Evolutionary conservation across 2,329 filamentous ascomycete species (phyloP).

Genomic region (Fusarium mundagurra): DNA sequence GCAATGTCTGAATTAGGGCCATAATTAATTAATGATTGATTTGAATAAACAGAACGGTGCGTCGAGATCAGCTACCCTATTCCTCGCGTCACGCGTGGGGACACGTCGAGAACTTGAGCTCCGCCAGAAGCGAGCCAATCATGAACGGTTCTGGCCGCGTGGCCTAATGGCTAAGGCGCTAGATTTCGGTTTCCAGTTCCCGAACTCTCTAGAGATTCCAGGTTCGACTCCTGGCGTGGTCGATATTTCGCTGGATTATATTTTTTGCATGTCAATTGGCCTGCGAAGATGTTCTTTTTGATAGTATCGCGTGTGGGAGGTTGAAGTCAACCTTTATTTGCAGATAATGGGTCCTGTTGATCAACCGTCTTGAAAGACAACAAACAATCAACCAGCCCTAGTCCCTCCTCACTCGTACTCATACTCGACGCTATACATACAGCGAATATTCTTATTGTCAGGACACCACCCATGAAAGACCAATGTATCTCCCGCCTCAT

Average conservation of each 20-base stretch:
- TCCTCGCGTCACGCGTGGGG: fast-evolving
- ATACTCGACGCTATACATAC: slow-evolving; percentile 11
- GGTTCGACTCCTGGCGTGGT: slow-evolving; percentile 28
- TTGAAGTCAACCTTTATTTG: neutral
- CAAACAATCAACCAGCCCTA: too few relatives aligned
- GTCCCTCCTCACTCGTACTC: neutral
- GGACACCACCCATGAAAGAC: slow-evolving; percentile 20
- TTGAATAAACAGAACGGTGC: fast-evolving
- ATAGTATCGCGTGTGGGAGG: neutral
- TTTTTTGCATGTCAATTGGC: neutral
- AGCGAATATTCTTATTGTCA: neutral
- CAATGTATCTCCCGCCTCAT: neutral
- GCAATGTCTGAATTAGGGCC: too few relatives aligned
- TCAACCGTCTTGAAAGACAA: neutral
- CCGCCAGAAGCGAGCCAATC: neutral
- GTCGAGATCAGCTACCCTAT: neutral
- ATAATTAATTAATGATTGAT: too few relatives aligned
- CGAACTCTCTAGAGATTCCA: slow-evolving; percentile 27
- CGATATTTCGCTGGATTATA: neutral
- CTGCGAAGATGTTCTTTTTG: neutral
- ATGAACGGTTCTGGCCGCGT: slow-evolving; percentile 14
- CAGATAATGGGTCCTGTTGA: neutral
- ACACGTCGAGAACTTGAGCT: fast-evolving
- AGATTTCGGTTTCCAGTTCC: slow-evolving; percentile 11
- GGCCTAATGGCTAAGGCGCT: slow-evolving; percentile 31